Conservation (phyloP, 1,284 basidiomycete species). For the Fomitopsis schrenkii region DNA sequence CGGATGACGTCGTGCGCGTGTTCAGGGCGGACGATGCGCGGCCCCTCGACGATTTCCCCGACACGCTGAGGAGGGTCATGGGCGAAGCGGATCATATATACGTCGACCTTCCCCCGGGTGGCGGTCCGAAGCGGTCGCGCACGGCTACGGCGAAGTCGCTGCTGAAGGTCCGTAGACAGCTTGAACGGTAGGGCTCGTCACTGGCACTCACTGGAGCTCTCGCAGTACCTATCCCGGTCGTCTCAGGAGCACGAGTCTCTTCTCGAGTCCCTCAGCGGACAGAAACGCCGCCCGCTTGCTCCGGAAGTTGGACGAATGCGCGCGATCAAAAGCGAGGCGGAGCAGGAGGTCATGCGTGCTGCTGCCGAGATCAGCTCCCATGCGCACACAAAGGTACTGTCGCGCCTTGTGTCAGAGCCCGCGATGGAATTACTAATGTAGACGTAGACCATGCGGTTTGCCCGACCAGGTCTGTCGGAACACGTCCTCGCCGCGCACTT, state of each 20-base stretch:
- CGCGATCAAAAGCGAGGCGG: slow-evolving; percentile 66
- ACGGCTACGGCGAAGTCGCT: slow-evolving; percentile 30
- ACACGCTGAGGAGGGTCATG: slow-evolving; percentile 44
- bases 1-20: slow-evolving; percentile 49
- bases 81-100: slow-evolving; percentile 37
- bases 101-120: slow-evolving; percentile 28
- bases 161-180: slow-evolving; percentile 18
- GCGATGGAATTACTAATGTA: neutral
- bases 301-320: slow-evolving; percentile 62
- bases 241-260: slow-evolving; percentile 47
- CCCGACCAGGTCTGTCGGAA: slow-evolving; percentile 70
- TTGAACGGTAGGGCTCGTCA: slow-evolving; percentile 3
- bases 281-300: slow-evolving; percentile 48
- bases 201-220: slow-evolving; percentile 16
- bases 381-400: slow-evolving; percentile 69
- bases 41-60: slow-evolving; percentile 49
- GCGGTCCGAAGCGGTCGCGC: neutral
- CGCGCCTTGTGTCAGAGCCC: slow-evolving; percentile 1
- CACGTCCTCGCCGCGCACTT: slow-evolving; percentile 80
- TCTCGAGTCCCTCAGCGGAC: slow-evolving; percentile 45
- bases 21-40: slow-evolving; percentile 78
- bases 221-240: slow-evolving; percentile 42
- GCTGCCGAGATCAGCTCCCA: slow-evolving; percentile 76
- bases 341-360: slow-evolving; percentile 65
- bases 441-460: slow-evolving; percentile 77